A percentile compares a stretch with the other conserved stretches of the same genome.
phyloP scores from a whole-genome alignment of 441 rosid species.

The Corymbia calophylla region DNA sequence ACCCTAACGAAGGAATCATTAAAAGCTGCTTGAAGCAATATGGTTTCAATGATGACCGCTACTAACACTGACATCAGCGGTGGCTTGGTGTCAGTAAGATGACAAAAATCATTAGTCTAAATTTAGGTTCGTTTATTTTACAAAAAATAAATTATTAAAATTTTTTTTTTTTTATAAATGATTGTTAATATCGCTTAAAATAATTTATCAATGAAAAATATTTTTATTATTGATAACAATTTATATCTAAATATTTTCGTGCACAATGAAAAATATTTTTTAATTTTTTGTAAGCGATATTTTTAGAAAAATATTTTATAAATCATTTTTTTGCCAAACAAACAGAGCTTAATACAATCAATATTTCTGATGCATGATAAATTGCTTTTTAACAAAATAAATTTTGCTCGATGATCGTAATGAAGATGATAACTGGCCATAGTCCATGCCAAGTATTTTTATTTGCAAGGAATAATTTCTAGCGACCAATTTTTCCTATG shows the following conservation, averaged over 20 bases:
- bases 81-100: background rate
- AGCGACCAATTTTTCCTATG: too few species aligned
- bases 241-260: background rate
- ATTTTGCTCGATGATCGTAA: too few species aligned
- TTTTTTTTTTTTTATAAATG: background rate
- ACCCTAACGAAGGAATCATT: background rate
- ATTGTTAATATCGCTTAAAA: accelerated
- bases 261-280: too few species aligned
- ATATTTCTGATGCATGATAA: too few species aligned
- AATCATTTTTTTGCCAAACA: background rate
- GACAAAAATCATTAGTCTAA: background rate
- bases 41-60: background rate
- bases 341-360: accelerated
- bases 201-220: background rate
- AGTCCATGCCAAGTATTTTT: too few species aligned
- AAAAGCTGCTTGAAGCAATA: background rate
- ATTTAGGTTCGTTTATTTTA: background rate
- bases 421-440: too few species aligned
- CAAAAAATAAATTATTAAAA: too few species aligned
- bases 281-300: background rate
- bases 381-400: too few species aligned
- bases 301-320: accelerated
- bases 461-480: too few species aligned
- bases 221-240: background rate
- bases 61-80: background rate